A percentile compares a stretch with the other conserved stretches of the same genome.
phyloP scores from a whole-genome alignment of 1,284 basidiomycete species.

The Irpex sp. region DNA sequence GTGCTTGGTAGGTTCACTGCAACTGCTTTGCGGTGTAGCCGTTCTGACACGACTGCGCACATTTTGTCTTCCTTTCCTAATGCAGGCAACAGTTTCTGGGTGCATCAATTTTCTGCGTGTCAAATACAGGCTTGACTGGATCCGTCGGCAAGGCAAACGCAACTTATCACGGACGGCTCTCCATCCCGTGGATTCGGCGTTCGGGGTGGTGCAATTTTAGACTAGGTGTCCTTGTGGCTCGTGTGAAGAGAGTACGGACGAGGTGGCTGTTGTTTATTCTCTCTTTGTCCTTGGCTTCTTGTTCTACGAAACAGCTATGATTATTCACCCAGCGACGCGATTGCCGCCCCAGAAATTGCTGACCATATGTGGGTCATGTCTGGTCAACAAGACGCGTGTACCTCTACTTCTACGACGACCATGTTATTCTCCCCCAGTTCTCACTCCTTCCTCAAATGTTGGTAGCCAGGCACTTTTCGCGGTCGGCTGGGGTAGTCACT shows the following conservation, averaged over 20 bases:
- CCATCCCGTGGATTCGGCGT: not conserved
- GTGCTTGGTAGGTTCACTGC: not conserved
- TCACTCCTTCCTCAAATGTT: not conserved
- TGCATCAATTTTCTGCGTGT: not conserved
- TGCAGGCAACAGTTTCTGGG: not conserved
- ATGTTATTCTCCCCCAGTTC: not conserved
- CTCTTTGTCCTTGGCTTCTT: not conserved
- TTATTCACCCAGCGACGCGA: not conserved
- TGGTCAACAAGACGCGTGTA: not conserved
- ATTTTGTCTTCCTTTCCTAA: not conserved
- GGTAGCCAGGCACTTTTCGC: too few species aligned
- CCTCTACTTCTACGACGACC: not conserved
- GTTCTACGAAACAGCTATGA: not conserved
- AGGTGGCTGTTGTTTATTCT: not conserved
- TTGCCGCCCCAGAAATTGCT: not conserved
- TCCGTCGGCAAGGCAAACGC: not conserved
- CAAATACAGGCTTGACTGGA: not conserved
- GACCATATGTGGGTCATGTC: not conserved
- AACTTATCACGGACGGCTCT: not conserved
- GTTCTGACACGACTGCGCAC: not conserved
- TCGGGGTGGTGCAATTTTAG: not conserved
- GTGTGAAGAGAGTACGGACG: not conserved
- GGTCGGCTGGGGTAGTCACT: too few species aligned
- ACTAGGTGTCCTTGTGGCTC: too few species aligned
- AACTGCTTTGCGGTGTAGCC: not conserved